Conservation (phyloP, 1,139 yeast species). For the Spencermartinsiella ligniputridi region DNA sequence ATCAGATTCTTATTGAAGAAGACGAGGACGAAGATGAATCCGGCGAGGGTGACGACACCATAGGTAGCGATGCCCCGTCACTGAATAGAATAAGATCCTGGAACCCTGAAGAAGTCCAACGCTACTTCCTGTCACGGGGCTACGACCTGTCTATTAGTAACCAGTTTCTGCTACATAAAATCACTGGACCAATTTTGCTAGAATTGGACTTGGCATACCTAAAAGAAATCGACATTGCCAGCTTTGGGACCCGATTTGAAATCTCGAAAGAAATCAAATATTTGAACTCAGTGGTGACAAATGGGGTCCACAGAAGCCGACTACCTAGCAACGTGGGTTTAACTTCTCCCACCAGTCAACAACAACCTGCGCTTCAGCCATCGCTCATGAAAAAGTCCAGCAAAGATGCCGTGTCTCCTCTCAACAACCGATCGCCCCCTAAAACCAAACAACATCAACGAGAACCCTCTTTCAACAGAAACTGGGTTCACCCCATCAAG, state of each 20-base stretch:
- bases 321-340: slow-evolving; percentile 1
- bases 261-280: slow-evolving; percentile 83
- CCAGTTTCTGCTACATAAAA: slow-evolving; percentile 80
- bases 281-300: slow-evolving; percentile 33
- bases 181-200: slow-evolving; percentile 77
- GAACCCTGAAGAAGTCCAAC: slow-evolving; percentile 82
- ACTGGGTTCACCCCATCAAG: slow-evolving; percentile 24
- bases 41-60: slow-evolving; percentile 8
- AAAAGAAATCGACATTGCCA: slow-evolving; percentile 84
- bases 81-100: slow-evolving; percentile 41
- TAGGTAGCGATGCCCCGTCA: slow-evolving; percentile 2
- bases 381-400: not conserved
- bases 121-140: slow-evolving; percentile 68
- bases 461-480: slow-evolving; percentile 26
- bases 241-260: slow-evolving; percentile 94
- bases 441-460: slow-evolving; percentile 6
- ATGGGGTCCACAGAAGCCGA: not conserved
- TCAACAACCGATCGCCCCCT: slow-evolving; percentile 1
- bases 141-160: slow-evolving; percentile 71
- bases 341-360: slow-evolving; percentile 4
- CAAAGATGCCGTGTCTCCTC: not conserved
- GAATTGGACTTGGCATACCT: slow-evolving; percentile 82
- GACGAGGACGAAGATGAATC: slow-evolving; percentile 23
- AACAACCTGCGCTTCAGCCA: slow-evolving; percentile 7
- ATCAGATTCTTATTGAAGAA: not conserved